Conservation (phyloP, 768 basidiomycete species). For the Thelephora aurantiotincta region DNA sequence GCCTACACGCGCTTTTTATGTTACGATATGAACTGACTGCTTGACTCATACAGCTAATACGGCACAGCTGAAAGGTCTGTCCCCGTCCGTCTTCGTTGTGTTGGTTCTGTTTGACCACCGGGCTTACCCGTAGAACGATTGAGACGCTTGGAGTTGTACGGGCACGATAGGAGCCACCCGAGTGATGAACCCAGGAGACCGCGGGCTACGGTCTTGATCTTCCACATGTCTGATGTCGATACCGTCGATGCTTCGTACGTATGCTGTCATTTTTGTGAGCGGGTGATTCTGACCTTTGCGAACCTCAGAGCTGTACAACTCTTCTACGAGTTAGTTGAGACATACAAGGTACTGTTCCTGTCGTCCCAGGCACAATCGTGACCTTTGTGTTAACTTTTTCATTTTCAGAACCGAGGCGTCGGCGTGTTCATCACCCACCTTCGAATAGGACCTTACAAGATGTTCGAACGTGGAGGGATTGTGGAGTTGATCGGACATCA, state of each 20-base stretch:
- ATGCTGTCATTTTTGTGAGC: background rate
- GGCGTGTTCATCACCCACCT: slow-evolving; percentile 32
- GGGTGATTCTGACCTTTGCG: slow-evolving; percentile 4
- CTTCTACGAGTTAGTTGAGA: slow-evolving; percentile 62
- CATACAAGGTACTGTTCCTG: slow-evolving; percentile 45
- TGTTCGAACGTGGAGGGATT: slow-evolving; percentile 32
- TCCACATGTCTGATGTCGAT: slow-evolving; percentile 90
- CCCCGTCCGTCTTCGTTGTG: slow-evolving; percentile 5
- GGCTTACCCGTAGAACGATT: slow-evolving; percentile 41
- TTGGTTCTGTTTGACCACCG: background rate
- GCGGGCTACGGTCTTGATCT: slow-evolving; percentile 66
- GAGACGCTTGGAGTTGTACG: slow-evolving; percentile 80
- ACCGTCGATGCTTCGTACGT: slow-evolving; percentile 82
- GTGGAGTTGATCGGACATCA: slow-evolving; percentile 27
- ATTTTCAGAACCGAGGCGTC: slow-evolving; percentile 28
- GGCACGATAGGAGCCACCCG: slow-evolving; percentile 66
- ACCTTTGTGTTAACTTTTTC: background rate
- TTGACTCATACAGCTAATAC: slow-evolving; percentile 57
- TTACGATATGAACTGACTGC: background rate
- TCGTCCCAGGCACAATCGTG: background rate
- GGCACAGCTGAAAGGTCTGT: slow-evolving; percentile 75
- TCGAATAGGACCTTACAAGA: slow-evolving; percentile 18
- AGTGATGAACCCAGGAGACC: slow-evolving; percentile 74
- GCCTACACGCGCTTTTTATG: slow-evolving; percentile 14
- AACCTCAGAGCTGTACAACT: slow-evolving; percentile 62